Evolutionary conservation across 768 basidiomycete species (phyloP).

Genomic region (Mycena chlorophos): DNA sequence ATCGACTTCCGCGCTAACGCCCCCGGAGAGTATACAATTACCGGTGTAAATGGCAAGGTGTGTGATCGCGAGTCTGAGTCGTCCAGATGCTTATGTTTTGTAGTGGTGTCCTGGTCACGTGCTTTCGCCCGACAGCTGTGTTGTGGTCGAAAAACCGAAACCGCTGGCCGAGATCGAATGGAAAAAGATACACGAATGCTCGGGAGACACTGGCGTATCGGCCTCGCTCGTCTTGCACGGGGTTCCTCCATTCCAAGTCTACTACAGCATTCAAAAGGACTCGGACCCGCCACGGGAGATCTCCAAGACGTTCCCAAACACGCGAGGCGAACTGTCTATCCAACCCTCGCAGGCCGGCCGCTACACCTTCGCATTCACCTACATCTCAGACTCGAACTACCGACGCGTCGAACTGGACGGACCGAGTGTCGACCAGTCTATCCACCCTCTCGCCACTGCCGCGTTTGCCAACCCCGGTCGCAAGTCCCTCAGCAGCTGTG

Average conservation of each 20-base stretch:
- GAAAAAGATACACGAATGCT: constrained; percentile 89
- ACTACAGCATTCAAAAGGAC: constrained; percentile 74
- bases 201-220: constrained; percentile 88
- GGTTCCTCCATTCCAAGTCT: constrained; percentile 84
- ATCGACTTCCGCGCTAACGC: constrained; percentile 51
- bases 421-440: constrained; percentile 80
- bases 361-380: constrained; percentile 79
- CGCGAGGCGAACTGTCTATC: constrained; percentile 77
- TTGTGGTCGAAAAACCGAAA: constrained; percentile 69
- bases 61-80: constrained; percentile 6
- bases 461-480: constrained; percentile 61
- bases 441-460: constrained; percentile 85
- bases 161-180: constrained; percentile 87
- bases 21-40: constrained; percentile 78
- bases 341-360: constrained; percentile 89
- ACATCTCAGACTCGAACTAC: constrained; percentile 85
- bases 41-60: constrained; percentile 70
- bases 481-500: constrained; percentile 71
- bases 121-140: constrained; percentile 78
- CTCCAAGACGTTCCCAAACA: constrained; percentile 60
- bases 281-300: constrained; percentile 61
- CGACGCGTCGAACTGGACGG: constrained; percentile 70
- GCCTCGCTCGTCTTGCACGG: constrained; percentile 86
- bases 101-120: constrained; percentile 82
- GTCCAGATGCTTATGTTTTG: constrained; percentile 12